Conservation (phyloP, 2,329 filamentous ascomycete species). For the Didymella segeticola region DNA sequence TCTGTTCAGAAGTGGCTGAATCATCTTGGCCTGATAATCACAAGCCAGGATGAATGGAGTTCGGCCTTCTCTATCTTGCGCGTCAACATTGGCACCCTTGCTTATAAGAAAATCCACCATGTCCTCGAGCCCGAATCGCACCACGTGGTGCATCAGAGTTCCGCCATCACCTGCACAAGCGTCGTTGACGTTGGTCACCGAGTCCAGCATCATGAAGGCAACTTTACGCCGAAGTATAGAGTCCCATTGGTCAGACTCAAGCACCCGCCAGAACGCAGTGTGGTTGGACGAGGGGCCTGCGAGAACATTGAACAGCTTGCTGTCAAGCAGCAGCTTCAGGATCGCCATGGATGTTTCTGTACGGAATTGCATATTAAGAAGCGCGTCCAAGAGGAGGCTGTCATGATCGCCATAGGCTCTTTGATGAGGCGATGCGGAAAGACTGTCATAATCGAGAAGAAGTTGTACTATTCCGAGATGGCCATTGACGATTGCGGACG, state of each 20-base stretch:
- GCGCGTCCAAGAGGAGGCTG: slow-evolving; percentile 3
- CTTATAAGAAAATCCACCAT: slow-evolving; percentile 80
- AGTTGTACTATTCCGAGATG: slow-evolving; percentile 20
- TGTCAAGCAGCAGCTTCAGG: slow-evolving; percentile 23
- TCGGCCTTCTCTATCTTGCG: slow-evolving; percentile 10
- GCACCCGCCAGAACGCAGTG: slow-evolving; percentile 25
- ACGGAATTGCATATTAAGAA: slow-evolving; percentile 2
- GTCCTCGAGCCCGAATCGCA: slow-evolving; percentile 60
- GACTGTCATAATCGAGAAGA: slow-evolving; percentile 26
- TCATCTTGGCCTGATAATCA: slow-evolving; percentile 10
- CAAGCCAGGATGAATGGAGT: slow-evolving; percentile 27
- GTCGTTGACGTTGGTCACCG: slow-evolving; percentile 18
- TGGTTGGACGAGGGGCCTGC: slow-evolving; percentile 9
- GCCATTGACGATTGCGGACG: slow-evolving; percentile 17
- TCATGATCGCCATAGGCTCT: background rate
- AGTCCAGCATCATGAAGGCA: slow-evolving; percentile 28
- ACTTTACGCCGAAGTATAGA: slow-evolving; percentile 13
- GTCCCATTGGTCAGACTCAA: slow-evolving; percentile 12
- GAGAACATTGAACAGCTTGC: slow-evolving; percentile 25
- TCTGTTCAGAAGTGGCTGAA: slow-evolving; percentile 12
- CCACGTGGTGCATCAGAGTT: slow-evolving; percentile 29
- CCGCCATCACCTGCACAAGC: slow-evolving; percentile 22
- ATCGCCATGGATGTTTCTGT: slow-evolving; percentile 17
- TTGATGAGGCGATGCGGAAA: slow-evolving; percentile 7
- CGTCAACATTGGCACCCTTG: slow-evolving; percentile 48